Evolutionary conservation across 2,329 filamentous ascomycete genomes (phyloP), one percentile per base, ranked within the genome.

Genomic region (Meredithiella fracta): DNA sequence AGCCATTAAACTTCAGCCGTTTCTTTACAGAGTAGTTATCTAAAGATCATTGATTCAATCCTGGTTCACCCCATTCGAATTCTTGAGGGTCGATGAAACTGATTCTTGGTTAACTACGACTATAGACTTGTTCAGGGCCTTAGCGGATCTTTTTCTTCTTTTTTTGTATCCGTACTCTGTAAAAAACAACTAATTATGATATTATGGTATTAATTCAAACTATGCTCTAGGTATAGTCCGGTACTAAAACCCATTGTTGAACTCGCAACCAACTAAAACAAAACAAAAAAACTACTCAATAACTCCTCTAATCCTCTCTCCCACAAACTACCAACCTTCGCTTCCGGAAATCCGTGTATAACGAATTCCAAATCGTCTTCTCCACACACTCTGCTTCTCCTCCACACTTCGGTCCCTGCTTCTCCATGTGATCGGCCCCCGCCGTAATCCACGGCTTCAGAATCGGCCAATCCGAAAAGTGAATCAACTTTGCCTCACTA

Each of bases 401-500:
- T 0, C 73, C 77, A 22, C 50, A 53, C 2, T 55, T 52, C 0
- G 64, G 64, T 15, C 65, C 62, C 1, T 53, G 31, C 8, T 58
- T 26, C 5, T 58, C 20, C 6, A 60, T 55, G 0, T 58, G 11
- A 0, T 52, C 34, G 0, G 61, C 57, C 1, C 57, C 20, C 0
- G 60, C 60, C 0, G 37, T 62, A 68, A 61, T 11, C 73, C 73
- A 75, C 0, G 73, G 73, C 57, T 86, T 86, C 0, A 82, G 80
- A 31, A 61, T 47, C 1, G 62, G 62, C 59, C 60, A 63, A 31
- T 63, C 62, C 1, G 61, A 62, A 52, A 63, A 63, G 29, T 63
- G 62, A 1, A 85, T 69, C n/a, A 82, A 70, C 61, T 82, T 83
- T 9, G 79, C 78, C 62, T 83, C 78, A 38, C 72, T 71, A 58